Percentiles rank a stretch among this genome's conserved stretches.
phyloP scores from a whole-genome alignment of 768 basidiomycete genomes.

The Suillus brevipes region DNA sequence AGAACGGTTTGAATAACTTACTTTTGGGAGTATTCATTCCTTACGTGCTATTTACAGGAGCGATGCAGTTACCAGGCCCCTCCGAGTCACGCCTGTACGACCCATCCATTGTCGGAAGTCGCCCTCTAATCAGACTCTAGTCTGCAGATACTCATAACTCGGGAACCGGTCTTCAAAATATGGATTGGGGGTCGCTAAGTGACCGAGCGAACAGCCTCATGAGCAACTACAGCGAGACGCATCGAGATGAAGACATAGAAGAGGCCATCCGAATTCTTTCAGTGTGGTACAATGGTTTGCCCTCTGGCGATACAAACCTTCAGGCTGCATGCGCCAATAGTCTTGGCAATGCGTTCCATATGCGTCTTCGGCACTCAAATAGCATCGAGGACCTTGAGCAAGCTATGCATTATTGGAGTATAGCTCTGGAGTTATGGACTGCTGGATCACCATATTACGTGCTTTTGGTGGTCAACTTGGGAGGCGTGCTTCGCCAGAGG shows the following conservation, averaged over 20 bases:
- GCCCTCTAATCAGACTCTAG: not conserved
- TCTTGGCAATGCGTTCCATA: conserved; percentile 21
- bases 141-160: not conserved
- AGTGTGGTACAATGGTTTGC: conserved; percentile 20
- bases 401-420: conserved; percentile 19
- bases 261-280: conserved; percentile 22
- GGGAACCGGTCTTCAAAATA: not conserved
- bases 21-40: not conserved
- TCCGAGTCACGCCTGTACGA: not conserved
- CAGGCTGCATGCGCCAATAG: conserved; percentile 18
- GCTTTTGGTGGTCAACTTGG: conserved; percentile 19
- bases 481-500: conserved; percentile 20
- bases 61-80: not conserved
- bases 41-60: not conserved
- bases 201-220: conserved; percentile 14
- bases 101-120: not conserved
- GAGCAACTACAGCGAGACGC: conserved; percentile 20
- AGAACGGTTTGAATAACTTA: not conserved
- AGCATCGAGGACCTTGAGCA: conserved; percentile 22
- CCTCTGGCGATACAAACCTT: conserved; percentile 17
- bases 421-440: conserved; percentile 14
- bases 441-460: conserved; percentile 17
- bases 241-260: conserved; percentile 27
- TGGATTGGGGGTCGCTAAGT: not conserved
- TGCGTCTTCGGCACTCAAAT: conserved; percentile 25